Evolutionary conservation across 805 yeast species (phyloP), one percentile per base, ranked within the genome.

Genomic region (Saccharomycopsis javanensis): DNA sequence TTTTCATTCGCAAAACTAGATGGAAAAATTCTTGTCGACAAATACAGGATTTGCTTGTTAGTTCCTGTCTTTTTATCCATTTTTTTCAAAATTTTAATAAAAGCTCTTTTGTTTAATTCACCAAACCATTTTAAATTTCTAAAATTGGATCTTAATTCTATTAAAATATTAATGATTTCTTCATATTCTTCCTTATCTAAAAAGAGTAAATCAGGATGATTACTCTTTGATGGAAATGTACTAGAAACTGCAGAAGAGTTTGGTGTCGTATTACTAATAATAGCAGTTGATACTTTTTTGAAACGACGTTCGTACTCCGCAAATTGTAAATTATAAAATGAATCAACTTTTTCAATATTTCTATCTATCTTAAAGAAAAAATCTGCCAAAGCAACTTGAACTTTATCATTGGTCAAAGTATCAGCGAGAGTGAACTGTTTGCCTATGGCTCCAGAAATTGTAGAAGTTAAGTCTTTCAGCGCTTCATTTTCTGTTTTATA

Each of bases 81-180:
- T 66, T 91, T 91, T 72, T 91, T 91, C 66, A 92, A 74, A 62
- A 92, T 92, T 72, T 91, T 91, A 55, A 83, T 79, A 64, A 90
- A 87, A 0, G 96, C 98, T 60, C 95, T 82, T 66, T 86, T 88
- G 73, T 91, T 91, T 64, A 91, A 79, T 66, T 92, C 97, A 25
- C 95, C 95, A 68, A 80, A 91, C 96, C 97, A 92, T 68, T 88
- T 90, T 67, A 91, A 75, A 69, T 90, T 90, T 57, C 97, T 77
- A 60, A 86, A 80, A 59, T 82, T 81, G 16, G 85, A 77, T 51
- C 96, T 77, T 55, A 89, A 74, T 68, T 90, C 97, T 23, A 89
- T 73, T 38, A 91, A 71, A 18, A 89, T 83, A 23, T 80, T 81
- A 31, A 81, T 70, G 35, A 85, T 72, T 63, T 86, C 91, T 53